Conservation (phyloP, 1,284 basidiomycete species). For the Leccinum griseonigrum region DNA sequence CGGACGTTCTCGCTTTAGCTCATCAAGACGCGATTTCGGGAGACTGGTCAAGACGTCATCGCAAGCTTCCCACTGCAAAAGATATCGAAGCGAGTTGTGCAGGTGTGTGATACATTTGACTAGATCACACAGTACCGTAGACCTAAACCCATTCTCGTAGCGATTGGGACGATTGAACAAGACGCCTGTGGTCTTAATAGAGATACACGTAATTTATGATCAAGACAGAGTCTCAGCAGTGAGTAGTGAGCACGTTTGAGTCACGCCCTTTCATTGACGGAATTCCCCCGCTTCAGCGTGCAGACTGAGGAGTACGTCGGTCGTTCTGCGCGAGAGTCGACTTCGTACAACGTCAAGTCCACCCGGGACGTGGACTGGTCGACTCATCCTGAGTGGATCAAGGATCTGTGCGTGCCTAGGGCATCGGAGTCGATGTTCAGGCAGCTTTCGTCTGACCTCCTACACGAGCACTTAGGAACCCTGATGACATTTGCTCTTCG, state of each 20-base stretch:
- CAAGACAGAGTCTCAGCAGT: constrained; percentile 62
- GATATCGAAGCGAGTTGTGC: constrained; percentile 51
- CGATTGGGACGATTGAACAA: constrained; percentile 58
- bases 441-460: constrained; percentile 31
- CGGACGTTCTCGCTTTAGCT: no score
- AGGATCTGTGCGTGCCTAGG: constrained; percentile 22
- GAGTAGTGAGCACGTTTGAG: constrained; percentile 26
- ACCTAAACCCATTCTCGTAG: constrained; percentile 30
- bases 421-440: constrained; percentile 34
- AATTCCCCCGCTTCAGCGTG: constrained; percentile 37
- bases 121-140: not conserved
- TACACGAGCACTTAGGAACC: constrained; percentile 35
- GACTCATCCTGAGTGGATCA: constrained; percentile 32
- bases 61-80: constrained; percentile 61
- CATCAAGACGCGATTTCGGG: constrained; percentile 35
- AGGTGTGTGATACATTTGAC: constrained; percentile 34
- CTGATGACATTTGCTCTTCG: constrained; percentile 40
- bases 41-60: constrained; percentile 46
- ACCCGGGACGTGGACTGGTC: constrained; percentile 46
- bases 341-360: constrained; percentile 39
- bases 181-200: constrained; percentile 49
- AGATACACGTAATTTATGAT: constrained; percentile 68
- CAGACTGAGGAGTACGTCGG: constrained; percentile 52
- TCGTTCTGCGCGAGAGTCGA: constrained; percentile 46
- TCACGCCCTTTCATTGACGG: not conserved